Conservation (phyloP, 2,329 filamentous ascomycete species). For the Fusarium incarnatum region DNA sequence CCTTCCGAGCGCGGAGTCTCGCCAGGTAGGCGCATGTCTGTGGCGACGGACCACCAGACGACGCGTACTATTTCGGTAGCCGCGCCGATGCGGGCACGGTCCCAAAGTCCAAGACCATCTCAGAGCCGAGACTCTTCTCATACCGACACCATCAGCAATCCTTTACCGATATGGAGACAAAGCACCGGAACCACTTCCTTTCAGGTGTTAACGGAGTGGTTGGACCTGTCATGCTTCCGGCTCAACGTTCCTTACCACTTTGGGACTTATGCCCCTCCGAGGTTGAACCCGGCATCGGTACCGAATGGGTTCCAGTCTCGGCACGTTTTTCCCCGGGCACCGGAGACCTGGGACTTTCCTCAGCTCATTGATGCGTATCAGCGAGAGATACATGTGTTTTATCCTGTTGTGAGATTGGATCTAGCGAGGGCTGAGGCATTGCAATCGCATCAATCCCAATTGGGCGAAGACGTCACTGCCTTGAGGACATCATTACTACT, state of each 20-base stretch:
- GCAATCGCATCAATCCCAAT: background rate
- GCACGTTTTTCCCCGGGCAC: background rate
- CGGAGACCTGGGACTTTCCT: background rate
- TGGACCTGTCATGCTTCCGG: slow-evolving; percentile 5
- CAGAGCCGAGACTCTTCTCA: slow-evolving; percentile 16
- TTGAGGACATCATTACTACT: background rate
- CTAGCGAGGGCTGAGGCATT: background rate
- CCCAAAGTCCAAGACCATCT: background rate
- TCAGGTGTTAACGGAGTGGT: slow-evolving; percentile 10
- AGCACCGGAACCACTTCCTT: background rate
- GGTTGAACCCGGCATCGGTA: background rate
- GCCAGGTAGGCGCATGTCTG: fast-evolving
- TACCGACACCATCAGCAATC: slow-evolving; percentile 8
- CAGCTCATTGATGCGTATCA: background rate
- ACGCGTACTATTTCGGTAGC: background rate
- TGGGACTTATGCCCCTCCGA: background rate
- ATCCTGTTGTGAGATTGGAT: background rate
- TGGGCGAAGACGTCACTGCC: fast-evolving
- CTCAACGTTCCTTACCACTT: slow-evolving; percentile 16
- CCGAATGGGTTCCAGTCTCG: background rate
- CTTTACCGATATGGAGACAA: background rate
- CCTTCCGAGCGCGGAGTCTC: background rate
- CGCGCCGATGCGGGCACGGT: background rate
- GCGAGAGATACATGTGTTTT: background rate
- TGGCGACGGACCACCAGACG: background rate